Conservation (phyloP, 1,284 basidiomycete species). For the Sporisorium exsertum region DNA sequence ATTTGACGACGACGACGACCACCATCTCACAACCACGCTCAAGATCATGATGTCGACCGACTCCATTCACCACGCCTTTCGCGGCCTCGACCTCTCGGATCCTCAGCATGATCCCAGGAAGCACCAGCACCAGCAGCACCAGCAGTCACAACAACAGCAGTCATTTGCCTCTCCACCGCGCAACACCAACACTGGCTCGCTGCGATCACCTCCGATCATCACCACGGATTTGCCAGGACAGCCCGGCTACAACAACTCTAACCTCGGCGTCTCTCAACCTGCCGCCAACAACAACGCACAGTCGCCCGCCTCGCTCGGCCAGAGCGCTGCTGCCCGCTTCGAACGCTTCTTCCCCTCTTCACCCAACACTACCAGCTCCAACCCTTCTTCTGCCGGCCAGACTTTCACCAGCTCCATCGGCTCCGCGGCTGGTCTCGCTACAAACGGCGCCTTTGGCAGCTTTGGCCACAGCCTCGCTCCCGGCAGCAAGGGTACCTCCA, state of each 20-base stretch:
- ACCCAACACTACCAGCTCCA: conserved; percentile 29
- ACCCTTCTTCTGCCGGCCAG: conserved; percentile 38
- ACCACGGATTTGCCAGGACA: conserved; percentile 36
- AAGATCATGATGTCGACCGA: conserved; percentile 45
- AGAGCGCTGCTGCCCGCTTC: conserved; percentile 61
- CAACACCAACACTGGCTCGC: conserved; percentile 26
- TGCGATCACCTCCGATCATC: conserved; percentile 37
- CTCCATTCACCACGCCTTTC: conserved; percentile 43
- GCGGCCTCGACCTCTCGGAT: conserved; percentile 36
- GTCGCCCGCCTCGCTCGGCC: conserved; percentile 21
- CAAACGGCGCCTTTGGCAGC: conserved; percentile 52
- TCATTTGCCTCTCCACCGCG: conserved; percentile 27
- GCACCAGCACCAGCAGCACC: conserved; percentile 19
- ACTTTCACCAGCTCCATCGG: conserved; percentile 43
- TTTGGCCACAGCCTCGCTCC: conserved; percentile 52
- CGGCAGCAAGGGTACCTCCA: conserved; percentile 34
- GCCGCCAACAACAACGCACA: conserved; percentile 3
- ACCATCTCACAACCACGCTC: not conserved
- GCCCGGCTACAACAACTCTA: conserved; percentile 14
- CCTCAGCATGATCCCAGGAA: conserved; percentile 37
- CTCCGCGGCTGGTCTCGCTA: conserved; percentile 37
- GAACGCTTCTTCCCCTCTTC: conserved; percentile 62
- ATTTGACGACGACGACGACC: not conserved
- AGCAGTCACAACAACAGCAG: conserved; percentile 15
- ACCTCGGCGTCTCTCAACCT: conserved; percentile 10